Percentiles rank a stretch among this genome's conserved stretches.
Conservation (phyloP, 2,329 filamentous ascomycete species). For the Phialemoniopsis sp. region DNA sequence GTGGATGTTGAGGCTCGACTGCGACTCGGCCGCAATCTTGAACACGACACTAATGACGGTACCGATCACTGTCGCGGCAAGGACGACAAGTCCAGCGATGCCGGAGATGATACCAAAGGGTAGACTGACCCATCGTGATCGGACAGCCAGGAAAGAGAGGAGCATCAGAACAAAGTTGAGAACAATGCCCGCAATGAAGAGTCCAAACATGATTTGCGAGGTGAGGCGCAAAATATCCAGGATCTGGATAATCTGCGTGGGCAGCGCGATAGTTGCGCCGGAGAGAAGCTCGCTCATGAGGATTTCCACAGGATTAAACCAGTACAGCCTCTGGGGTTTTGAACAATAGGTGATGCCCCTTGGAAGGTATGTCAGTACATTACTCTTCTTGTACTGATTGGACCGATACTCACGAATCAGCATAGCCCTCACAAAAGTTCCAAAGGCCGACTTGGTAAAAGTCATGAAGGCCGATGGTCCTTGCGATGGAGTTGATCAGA, state of each 20-base stretch:
- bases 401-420: conserved; percentile 43
- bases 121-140: conserved; percentile 57
- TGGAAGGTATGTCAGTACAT: conserved; percentile 36
- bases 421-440: conserved; percentile 88
- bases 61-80: conserved; percentile 68
- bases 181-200: conserved; percentile 71
- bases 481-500: conserved; percentile 83
- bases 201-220: conserved; percentile 83
- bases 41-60: conserved; percentile 84
- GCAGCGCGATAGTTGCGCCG: conserved; percentile 79
- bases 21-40: conserved; percentile 67
- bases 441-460: conserved; percentile 93
- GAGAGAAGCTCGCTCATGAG: conserved; percentile 74
- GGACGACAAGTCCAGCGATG: conserved; percentile 59
- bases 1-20: conserved; percentile 71
- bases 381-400: background rate
- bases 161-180: conserved; percentile 72
- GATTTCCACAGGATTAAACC: conserved; percentile 87
- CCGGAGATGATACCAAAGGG: conserved; percentile 66
- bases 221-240: conserved; percentile 70
- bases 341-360: conserved; percentile 76
- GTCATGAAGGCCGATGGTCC: conserved; percentile 82
- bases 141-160: conserved; percentile 51
- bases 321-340: conserved; percentile 66
- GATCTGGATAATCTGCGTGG: conserved; percentile 67